Base-by-base conservation (phyloP, 106 monocot genomes). In the Posidonia australis region DNA sequence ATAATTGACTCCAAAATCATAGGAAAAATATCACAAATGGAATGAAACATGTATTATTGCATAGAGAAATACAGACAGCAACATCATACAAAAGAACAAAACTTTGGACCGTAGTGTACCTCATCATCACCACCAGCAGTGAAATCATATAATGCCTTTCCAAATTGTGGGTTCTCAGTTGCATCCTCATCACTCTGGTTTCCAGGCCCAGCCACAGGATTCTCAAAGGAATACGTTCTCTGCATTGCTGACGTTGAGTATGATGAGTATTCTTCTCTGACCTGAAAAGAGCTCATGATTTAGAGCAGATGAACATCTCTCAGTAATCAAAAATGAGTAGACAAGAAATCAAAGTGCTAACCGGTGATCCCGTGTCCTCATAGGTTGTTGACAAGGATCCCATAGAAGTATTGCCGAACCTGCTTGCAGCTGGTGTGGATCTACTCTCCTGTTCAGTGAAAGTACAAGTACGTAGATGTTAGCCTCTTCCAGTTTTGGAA, bases 41-140 rank as follows among this genome's bases (percentile, higher is more conserved):
- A n/a, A n/a, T n/a, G n/a, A n/a, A n/a, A n/a, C n/a, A n/a, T n/a
- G n/a, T 36, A 36, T 36, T n/a, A 36, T 36, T 36, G 36, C 7
- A 36, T 7, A 36, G 36, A 36, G 36, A 36, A 36, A 36, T 4
- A 36, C 36, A 36, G 7, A 36, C 2, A n/a, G n/a, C n/a, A n/a
- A n/a, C n/a, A n/a, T n/a, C n/a, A 7, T 36, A 36, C 7, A 36
- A 4, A 36, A 7, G 2, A 36, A 36, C 2, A 36, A 36, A 36
- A 4, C 5, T 4, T 36, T 36, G 36, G 36, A 36, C 36, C 36
- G 7, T 4, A 7, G 7, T 7, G 29, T 71, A 96, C 96, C 90
- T 96, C 96, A 76, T 96, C 96, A 72, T 96, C 96, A 28, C 96
- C 96, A 44, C 96, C 96, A 32, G 96, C 96, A 62, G 84, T 84